Conservation (phyloP, 2,329 filamentous ascomycete genomes). For the Neonectria neomacrospora region DNA sequence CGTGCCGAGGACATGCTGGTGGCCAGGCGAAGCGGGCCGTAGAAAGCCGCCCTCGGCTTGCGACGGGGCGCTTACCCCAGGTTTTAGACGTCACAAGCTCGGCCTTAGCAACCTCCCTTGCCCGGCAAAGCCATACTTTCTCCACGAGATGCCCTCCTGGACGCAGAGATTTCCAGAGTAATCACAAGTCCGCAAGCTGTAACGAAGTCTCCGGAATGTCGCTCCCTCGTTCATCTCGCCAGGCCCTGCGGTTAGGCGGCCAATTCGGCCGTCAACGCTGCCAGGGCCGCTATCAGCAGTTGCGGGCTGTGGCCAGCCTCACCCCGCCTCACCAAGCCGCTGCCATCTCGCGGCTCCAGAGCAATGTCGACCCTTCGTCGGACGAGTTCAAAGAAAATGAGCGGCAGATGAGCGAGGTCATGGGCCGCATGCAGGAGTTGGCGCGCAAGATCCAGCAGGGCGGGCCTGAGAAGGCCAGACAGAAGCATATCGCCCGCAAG, state of each 20-base stretch:
- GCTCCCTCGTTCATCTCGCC: slow-evolving; percentile 58
- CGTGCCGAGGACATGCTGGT: slow-evolving; percentile 31
- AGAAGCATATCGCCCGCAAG: slow-evolving; percentile 86
- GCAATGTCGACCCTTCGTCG: slow-evolving; percentile 79
- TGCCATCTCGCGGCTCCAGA: slow-evolving; percentile 83
- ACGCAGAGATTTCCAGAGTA: slow-evolving; percentile 14
- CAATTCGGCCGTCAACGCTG: slow-evolving; percentile 53
- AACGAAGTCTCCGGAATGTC: slow-evolving; percentile 53
- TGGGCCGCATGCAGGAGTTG: slow-evolving; percentile 74
- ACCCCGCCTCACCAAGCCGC: slow-evolving; percentile 83
- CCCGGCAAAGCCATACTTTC: slow-evolving; percentile 28
- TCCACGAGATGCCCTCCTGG: slow-evolving; percentile 23
- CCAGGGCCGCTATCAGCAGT: slow-evolving; percentile 39
- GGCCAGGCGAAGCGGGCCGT: slow-evolving; percentile 6
- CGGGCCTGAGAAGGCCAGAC: slow-evolving; percentile 81
- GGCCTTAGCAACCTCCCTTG: slow-evolving; percentile 35
- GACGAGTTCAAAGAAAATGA: slow-evolving; percentile 85
- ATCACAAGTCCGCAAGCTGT: slow-evolving; percentile 12
- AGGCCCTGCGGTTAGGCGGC: slow-evolving; percentile 55
- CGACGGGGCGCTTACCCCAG: slow-evolving; percentile 39
- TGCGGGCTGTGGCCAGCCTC: slow-evolving; percentile 74
- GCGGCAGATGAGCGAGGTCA: slow-evolving; percentile 78
- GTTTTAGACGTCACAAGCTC: slow-evolving; percentile 39
- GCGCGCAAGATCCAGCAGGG: slow-evolving; percentile 79
- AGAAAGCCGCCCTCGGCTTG: slow-evolving; percentile 11